Percentiles rank a stretch among this genome's conserved stretches.
Conservation (phyloP, 768 basidiomycete genomes). For the Russula brevipes region DNA sequence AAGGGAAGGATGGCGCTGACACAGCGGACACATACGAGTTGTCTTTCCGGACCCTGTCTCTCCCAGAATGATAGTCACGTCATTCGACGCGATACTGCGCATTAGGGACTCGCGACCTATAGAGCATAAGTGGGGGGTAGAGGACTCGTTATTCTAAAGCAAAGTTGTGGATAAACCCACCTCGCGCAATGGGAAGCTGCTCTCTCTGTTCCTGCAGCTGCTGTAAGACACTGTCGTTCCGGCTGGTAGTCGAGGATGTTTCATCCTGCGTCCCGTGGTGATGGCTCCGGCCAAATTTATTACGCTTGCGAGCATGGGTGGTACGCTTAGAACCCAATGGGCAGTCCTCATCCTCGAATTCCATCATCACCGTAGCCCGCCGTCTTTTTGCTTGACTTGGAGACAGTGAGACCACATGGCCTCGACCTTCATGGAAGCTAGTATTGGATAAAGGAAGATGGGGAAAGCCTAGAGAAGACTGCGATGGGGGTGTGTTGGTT, state of each 20-base stretch:
- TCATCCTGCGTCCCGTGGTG: background rate
- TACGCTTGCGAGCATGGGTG: constrained; percentile 14
- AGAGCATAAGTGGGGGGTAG: background rate
- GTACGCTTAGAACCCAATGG: background rate
- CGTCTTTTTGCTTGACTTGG: constrained; percentile 15
- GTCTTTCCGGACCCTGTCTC: constrained; percentile 99
- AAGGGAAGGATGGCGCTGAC: background rate
- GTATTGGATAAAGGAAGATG: background rate
- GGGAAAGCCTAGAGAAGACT: background rate
- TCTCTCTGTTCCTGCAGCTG: constrained; percentile 57
- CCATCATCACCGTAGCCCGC: constrained; percentile 4
- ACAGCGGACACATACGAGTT: constrained; percentile 64
- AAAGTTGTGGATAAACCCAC: constrained; percentile 35
- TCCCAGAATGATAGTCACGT: constrained; percentile 85
- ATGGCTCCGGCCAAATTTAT: constrained; percentile 12
- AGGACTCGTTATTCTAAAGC: background rate
- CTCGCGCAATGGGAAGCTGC: constrained; percentile 74
- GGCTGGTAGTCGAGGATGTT: constrained; percentile 22
- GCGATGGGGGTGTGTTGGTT: background rate
- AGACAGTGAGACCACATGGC: background rate
- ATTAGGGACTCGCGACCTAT: constrained; percentile 67
- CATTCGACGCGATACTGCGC: constrained; percentile 66
- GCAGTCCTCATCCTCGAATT: background rate
- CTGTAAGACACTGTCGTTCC: constrained; percentile 18
- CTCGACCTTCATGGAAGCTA: background rate